These are phyloP conservation scores for Neopestalotiopsis clavispora DNA, from an alignment of 2,329 filamentous ascomycete genomes.

Conservation along the genomic window DNA sequence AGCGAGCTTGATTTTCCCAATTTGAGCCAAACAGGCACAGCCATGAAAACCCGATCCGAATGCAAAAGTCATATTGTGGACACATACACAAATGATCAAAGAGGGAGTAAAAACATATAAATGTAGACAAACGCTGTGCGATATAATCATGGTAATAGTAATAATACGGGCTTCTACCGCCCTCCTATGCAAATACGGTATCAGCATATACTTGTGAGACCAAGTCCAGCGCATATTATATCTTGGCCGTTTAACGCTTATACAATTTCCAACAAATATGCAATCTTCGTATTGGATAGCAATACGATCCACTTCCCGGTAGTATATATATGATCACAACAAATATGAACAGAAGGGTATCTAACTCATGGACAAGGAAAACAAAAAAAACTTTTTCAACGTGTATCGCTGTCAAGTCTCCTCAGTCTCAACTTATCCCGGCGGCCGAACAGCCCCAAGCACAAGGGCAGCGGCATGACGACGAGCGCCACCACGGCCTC, in stretches of 20 bases:
- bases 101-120: neutral
- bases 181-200: no score
- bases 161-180: no score
- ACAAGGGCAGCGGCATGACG: conserved; percentile 70
- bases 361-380: neutral
- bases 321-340: neutral
- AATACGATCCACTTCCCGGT: no score
- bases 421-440: conserved; percentile 53
- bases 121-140: neutral
- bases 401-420: conserved; percentile 52
- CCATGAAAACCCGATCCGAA: no score
- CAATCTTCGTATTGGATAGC: no score
- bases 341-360: neutral
- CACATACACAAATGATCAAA: neutral
- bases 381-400: conserved; percentile 12
- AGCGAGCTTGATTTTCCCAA: conserved; percentile 9
- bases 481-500: conserved; percentile 72
- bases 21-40: neutral
- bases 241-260: no score
- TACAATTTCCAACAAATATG: no score
- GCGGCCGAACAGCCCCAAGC: conserved; percentile 73
- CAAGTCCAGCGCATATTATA: no score
- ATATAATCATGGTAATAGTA: neutral
- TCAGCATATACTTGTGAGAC: no score
- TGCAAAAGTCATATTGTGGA: no score